Percentiles rank a stretch among this genome's conserved stretches.
These are phyloP conservation scores for Fusarium buxicola DNA, from an alignment of 2,329 filamentous ascomycete genomes.

Conservation along the genomic window DNA sequence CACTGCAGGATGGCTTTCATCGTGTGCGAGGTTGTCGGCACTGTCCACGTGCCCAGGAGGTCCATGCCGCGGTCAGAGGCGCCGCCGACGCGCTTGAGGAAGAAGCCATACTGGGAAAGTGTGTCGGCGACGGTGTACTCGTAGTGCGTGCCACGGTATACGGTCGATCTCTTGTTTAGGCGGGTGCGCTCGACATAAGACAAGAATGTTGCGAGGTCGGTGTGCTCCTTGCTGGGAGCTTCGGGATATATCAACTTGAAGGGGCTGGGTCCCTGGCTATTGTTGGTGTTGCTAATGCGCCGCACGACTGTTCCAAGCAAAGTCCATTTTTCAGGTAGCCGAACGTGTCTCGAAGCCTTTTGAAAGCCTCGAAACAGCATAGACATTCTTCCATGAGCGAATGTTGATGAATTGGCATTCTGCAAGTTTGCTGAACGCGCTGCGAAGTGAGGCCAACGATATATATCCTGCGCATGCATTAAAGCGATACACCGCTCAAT, in stretches of 20 bases:
- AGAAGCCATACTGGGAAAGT: conserved; percentile 72
- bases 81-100: conserved; percentile 73
- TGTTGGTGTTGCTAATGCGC: conserved; percentile 16
- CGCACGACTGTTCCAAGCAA: conserved; percentile 8
- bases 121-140: conserved; percentile 75
- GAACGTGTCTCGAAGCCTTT: conserved; percentile 5
- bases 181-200: conserved; percentile 68
- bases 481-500: conserved; percentile 26
- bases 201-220: conserved; percentile 73
- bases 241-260: conserved; percentile 56
- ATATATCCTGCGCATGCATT: conserved; percentile 23
- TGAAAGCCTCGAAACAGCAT: conserved; percentile 14
- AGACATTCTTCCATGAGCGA: conserved; percentile 31
- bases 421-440: not conserved
- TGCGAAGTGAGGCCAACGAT: not conserved
- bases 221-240: conserved; percentile 64
- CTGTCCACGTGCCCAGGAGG: conserved; percentile 75
- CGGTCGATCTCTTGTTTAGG: conserved; percentile 66
- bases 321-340: not conserved
- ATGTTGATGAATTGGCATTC: not conserved
- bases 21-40: conserved; percentile 55
- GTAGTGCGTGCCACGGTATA: conserved; percentile 80
- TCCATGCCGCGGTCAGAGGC: conserved; percentile 78
- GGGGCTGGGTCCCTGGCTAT: conserved; percentile 1
- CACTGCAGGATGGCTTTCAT: conserved; percentile 72